Conservation (phyloP, 768 basidiomycete species). For the Suillus tomentosus region DNA sequence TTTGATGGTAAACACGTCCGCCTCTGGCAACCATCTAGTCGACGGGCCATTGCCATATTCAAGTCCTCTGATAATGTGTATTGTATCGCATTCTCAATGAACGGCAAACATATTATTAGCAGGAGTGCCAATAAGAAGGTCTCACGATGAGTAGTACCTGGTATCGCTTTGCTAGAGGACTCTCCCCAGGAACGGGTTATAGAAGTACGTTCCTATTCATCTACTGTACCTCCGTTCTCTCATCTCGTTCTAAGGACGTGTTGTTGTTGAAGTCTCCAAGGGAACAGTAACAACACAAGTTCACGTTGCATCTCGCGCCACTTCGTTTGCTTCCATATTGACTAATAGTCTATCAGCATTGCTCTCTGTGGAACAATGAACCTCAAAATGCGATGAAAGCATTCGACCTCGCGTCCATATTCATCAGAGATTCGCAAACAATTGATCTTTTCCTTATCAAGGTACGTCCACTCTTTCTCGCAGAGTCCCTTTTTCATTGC, state of each 20-base stretch:
- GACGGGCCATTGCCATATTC: neutral
- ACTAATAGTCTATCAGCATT: conserved; percentile 1
- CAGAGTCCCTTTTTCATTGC: neutral
- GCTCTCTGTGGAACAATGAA: conserved; percentile 1
- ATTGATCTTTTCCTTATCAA: neutral
- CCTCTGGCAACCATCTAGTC: neutral
- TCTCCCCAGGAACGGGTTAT: neutral
- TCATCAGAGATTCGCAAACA: neutral
- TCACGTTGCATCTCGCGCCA: neutral
- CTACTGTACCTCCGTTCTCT: neutral
- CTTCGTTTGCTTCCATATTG: neutral
- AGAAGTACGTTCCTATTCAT: neutral
- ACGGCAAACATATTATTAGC: neutral
- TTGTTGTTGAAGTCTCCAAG: neutral
- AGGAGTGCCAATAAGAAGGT: neutral
- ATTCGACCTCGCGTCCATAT: neutral
- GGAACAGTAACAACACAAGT: neutral
- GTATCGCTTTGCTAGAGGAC: neutral
- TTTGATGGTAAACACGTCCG: neutral
- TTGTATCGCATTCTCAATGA: neutral
- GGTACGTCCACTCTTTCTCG: neutral
- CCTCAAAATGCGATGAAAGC: neutral
- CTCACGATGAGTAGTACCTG: neutral
- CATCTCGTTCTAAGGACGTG: neutral
- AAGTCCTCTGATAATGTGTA: neutral